Evolutionary conservation across 257 asterid species (phyloP).

Genomic region (Jacaranda copaia): DNA sequence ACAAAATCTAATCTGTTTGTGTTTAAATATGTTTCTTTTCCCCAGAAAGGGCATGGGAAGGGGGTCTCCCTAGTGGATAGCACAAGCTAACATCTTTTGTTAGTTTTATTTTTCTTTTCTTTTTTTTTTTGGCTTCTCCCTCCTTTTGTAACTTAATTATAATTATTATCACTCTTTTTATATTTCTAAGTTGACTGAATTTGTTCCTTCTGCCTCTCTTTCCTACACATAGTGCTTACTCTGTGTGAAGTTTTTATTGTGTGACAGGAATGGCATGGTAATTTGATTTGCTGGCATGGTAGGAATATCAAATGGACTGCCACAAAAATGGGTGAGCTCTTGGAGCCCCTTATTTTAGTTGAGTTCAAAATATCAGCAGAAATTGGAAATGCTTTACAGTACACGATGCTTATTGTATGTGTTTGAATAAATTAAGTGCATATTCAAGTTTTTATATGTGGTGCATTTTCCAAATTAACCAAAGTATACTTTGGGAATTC

Average conservation of each 20-base stretch:
- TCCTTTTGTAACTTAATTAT: conserved; percentile 19
- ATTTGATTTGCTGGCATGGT: not conserved
- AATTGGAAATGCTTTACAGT: too few relatives aligned
- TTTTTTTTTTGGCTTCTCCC: not conserved
- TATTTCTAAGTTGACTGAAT: conserved; percentile 26
- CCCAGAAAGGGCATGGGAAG: conserved; percentile 45
- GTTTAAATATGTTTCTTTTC: conserved; percentile 33
- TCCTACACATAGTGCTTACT: not conserved
- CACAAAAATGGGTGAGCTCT: not conserved
- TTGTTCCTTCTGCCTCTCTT: not conserved
- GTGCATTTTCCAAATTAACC: not conserved
- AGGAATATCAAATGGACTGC: not conserved
- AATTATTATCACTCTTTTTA: conserved; percentile 27
- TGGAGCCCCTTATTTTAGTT: not conserved
- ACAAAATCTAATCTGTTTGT: conserved; percentile 33
- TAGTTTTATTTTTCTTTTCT: not conserved
- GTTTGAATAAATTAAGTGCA: not conserved
- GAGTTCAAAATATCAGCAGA: too few relatives aligned
- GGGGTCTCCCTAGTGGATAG: conserved; percentile 33
- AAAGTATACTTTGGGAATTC: not conserved
- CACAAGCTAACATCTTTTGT: conserved; percentile 24
- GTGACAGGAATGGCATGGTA: not conserved
- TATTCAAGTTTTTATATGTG: not conserved
- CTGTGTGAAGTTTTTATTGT: not conserved
- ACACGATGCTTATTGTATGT: too few relatives aligned